Percentiles rank a stretch among this genome's conserved stretches.
These are phyloP conservation scores for Quillaja saponaria DNA, from an alignment of 306 rosid genomes.

Conservation along the genomic window DNA sequence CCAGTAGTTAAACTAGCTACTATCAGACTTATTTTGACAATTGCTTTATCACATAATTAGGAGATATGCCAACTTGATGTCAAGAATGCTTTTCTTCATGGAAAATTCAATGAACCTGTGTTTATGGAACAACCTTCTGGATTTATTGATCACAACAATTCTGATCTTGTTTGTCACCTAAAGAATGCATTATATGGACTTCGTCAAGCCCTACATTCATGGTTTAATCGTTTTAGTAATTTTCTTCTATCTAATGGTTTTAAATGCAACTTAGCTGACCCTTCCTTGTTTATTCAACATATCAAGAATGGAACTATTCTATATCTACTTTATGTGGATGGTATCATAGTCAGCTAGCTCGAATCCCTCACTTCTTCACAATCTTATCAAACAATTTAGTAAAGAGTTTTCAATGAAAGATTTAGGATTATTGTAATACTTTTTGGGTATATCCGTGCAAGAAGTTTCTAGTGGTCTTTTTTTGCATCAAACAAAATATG, in stretches of 20 bases:
- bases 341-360: background rate
- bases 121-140: background rate
- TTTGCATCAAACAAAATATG: background rate
- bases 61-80: background rate
- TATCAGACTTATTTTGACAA: background rate
- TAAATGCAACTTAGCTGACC: background rate
- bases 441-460: background rate
- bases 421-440: background rate
- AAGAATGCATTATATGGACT: background rate
- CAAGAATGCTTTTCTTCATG: background rate
- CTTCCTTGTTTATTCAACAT: background rate
- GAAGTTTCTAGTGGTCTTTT: background rate
- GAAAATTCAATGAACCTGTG: background rate
- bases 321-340: background rate
- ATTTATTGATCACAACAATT: background rate
- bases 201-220: background rate
- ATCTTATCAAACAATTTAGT: background rate
- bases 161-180: background rate
- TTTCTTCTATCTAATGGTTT: background rate
- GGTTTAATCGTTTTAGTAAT: background rate
- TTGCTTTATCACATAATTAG: background rate
- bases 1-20: background rate
- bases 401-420: background rate
- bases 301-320: background rate
- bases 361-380: background rate